Conservation (phyloP, 177 flowering plant genomes). For the Vitis hybrid region DNA sequence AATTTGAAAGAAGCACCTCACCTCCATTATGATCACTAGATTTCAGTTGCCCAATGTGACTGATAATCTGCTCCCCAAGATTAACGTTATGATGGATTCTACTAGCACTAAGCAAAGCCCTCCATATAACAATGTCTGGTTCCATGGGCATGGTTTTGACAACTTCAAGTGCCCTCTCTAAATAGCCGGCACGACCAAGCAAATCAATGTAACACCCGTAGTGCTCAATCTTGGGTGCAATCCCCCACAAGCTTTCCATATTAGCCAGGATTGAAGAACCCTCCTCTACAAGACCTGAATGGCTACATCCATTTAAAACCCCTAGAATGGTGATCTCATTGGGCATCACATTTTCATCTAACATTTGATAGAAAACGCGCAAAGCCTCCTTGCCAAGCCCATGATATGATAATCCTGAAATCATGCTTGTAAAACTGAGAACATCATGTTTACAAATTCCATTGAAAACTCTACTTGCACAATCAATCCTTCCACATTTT, state of each 20-base stretch:
- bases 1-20: slow-evolving; percentile 45
- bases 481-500: slow-evolving; percentile 55
- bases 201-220: slow-evolving; percentile 53
- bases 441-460: slow-evolving; percentile 25
- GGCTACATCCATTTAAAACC: slow-evolving; percentile 54
- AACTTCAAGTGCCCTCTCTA: slow-evolving; percentile 40
- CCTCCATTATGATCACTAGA: slow-evolving; percentile 25
- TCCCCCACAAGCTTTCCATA: slow-evolving; percentile 41
- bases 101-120: slow-evolving; percentile 52
- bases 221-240: slow-evolving; percentile 51
- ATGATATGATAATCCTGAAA: slow-evolving; percentile 38
- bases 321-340: slow-evolving; percentile 45
- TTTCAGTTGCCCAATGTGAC: slow-evolving; percentile 25
- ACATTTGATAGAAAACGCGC: slow-evolving; percentile 35
- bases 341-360: slow-evolving; percentile 33
- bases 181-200: slow-evolving; percentile 54
- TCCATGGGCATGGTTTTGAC: slow-evolving; percentile 41
- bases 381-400: slow-evolving; percentile 53
- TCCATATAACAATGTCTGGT: slow-evolving; percentile 51
- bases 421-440: slow-evolving; percentile 36
- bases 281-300: slow-evolving; percentile 55
- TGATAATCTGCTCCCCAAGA: slow-evolving; percentile 35
- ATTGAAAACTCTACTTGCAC: slow-evolving; percentile 34
- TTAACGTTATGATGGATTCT: slow-evolving; percentile 39
- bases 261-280: slow-evolving; percentile 37